Evolutionary conservation across 108 stramenopile genomes (phyloP), one percentile per base, ranked within the genome.

Genomic region (Chaetoceros muelleri): DNA sequence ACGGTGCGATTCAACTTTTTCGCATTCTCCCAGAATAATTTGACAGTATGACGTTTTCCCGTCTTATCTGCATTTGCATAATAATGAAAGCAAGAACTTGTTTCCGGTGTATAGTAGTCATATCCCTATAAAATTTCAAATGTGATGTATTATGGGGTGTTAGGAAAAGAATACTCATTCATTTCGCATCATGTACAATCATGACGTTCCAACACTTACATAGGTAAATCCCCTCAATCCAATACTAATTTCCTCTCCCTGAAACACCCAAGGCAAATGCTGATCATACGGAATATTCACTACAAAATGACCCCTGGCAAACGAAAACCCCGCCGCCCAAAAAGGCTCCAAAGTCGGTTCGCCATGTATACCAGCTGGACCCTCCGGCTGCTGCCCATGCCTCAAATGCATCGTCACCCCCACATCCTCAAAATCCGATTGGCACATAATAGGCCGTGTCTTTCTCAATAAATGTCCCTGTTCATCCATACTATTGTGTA

Each of bases 241-340:
- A 24, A 86, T 70, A 5, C 57, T 67, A 50, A 95, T 93, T 55
- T 95, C 94, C 61, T 95, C 94, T 2, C 93, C 85, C 51, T 81
- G 75, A 60, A 80, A 79, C 10, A 81, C 59, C 82, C 82, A 81
- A 3, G 89, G 89, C 30, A 82, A 65, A 65, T 88, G 86, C 50
- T 81, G 79, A 76, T 95, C 90, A 64, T 95, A 95, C 1, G 89
- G 89, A 2, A 93, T 84, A 48, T 87, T 81, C 34, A 86, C 72
- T 27, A 82, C 76, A 63, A 87, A 84, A 56, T 93, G 91, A 18
- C 89, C 87, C 17, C 90, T 70, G 16, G 82, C 72, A 74, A 96
- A 96, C 27, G 79, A 83, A 63, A 95, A 92, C 1, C 96, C 96
- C 7, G 94, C 93, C 2, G 96, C 96, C 90, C 93, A 97, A 65